These are phyloP conservation scores for Medicago lupulina DNA, from an alignment of 306 rosid species.

Conservation along the genomic window DNA sequence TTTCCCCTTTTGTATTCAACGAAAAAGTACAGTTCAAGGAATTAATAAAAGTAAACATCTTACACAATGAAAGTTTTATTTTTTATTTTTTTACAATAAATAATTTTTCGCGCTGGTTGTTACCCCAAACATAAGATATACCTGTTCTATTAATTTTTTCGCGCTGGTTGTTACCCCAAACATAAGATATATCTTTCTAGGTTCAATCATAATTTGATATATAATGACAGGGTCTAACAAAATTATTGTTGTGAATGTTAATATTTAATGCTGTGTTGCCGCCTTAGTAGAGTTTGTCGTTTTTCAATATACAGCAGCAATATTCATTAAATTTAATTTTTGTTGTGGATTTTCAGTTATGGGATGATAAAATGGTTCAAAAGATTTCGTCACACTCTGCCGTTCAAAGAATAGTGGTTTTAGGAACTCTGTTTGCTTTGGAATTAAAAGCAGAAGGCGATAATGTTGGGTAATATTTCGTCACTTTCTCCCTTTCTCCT, in stretches of 20 bases:
- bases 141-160: not conserved
- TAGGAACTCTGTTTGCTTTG: constrained; percentile 90
- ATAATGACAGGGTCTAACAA: not conserved
- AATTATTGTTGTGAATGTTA: constrained; percentile 2
- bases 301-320: constrained; percentile 19
- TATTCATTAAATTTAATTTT: constrained; percentile 16
- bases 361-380: constrained; percentile 75
- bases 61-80: not conserved
- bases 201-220: constrained; percentile 17
- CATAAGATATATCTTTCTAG: constrained; percentile 18
- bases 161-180: not conserved
- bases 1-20: constrained; percentile 13
- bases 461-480: constrained; percentile 71
- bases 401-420: constrained; percentile 74
- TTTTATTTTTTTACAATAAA: not conserved
- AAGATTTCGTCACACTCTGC: constrained; percentile 75
- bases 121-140: not conserved
- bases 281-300: constrained; percentile 11
- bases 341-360: constrained; percentile 62
- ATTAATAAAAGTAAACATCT: constrained; percentile 8
- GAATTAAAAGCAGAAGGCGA: constrained; percentile 82
- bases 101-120: not conserved
- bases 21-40: constrained; percentile 4
- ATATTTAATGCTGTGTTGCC: constrained; percentile 2
- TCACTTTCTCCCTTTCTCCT: constrained; percentile 14